Evolutionary conservation across 139 green algal species (phyloP), one percentile per base, ranked within the genome.

Genomic region (Picochlorum costavermella): DNA sequence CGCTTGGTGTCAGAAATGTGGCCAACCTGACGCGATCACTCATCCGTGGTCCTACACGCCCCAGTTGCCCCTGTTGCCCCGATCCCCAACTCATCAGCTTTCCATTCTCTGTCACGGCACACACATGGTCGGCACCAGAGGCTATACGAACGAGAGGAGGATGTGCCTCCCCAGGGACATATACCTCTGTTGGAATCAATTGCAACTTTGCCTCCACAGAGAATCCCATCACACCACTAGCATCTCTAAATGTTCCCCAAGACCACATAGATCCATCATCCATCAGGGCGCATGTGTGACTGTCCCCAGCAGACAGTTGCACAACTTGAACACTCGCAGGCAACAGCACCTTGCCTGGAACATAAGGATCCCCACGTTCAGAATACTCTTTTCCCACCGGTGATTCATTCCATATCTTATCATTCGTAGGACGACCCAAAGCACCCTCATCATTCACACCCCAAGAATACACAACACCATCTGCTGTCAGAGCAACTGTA

Each of bases 381-480:
- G 72, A 46, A 43, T 26, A 58, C 51, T 45, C 62, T 58, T 20
- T 40, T 6, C 26, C 53, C 56, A 62, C 16, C 6, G 51, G 40
- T 4, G 67, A 67, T 56, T 71, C 71, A 62, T 84, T 64, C 74
- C 77, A 84, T 20, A 79, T 63, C 60, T 83, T 68, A 16, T 73
- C 76, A 4, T 60, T 64, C 11, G 86, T 90, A 28, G 71, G 58
- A 2, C 89, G 75, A 8, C 88, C 89, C 33, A 96, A 75, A 17
- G 84, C 85, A 3, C 89, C 89, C 76, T 96, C 90, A 56, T 97
- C 90, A 64, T 97, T 97, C 17, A 95, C 87, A 16, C 90, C 90
- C 81, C 82, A 92, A 0, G 80, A 84, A 50, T 71, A 96, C 2
- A 96, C 73, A 1, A 36, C 26, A 23, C 82, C 75, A 14, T 83